Evolutionary conservation across 495 filamentous ascomycete genomes (phyloP).

Genomic region (Symbiotaphrina buchneri): DNA sequence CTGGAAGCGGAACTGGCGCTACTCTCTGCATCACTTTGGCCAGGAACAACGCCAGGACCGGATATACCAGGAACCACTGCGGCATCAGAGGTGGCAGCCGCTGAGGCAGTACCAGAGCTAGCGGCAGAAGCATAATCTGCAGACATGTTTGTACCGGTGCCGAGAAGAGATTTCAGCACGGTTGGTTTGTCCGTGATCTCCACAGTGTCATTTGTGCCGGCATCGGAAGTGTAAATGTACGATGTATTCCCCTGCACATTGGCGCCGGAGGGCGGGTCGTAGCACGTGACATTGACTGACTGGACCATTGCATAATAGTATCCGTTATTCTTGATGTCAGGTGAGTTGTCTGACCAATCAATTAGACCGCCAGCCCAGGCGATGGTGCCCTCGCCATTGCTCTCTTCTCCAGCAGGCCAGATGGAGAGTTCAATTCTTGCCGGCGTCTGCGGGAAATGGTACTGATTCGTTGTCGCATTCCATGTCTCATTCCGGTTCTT

Average conservation of each 20-base stretch:
- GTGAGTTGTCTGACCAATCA: conserved; percentile 65
- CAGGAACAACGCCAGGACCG: conserved; percentile 17
- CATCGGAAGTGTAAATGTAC: conserved; percentile 49
- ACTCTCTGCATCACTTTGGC: conserved; percentile 8
- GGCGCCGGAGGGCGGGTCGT: conserved; percentile 40
- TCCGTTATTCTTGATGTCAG: conserved; percentile 56
- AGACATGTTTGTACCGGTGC: conserved; percentile 51
- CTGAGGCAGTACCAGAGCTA: conserved; percentile 11
- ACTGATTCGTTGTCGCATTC: conserved; percentile 64
- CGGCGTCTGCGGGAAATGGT: conserved; percentile 80
- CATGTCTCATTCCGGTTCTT: conserved; percentile 56
- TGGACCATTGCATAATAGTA: conserved; percentile 78
- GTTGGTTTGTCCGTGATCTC: conserved; percentile 52
- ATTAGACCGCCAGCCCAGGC: conserved; percentile 81
- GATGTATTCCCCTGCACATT: conserved; percentile 34
- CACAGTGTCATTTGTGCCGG: conserved; percentile 52
- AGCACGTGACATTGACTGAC: conserved; percentile 68
- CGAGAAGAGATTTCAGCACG: conserved; percentile 57
- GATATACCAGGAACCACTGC: conserved; percentile 18
- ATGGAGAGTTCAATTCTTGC: conserved; percentile 85
- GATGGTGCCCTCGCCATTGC: conserved; percentile 68
- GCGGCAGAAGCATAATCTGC: conserved; percentile 17
- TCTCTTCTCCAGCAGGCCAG: conserved; percentile 73
- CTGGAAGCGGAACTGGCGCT: conserved; percentile 7
- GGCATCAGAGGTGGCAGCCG: conserved; percentile 10